Base-by-base conservation (phyloP, 805 yeast species). In the Monosporozyma solicola region DNA sequence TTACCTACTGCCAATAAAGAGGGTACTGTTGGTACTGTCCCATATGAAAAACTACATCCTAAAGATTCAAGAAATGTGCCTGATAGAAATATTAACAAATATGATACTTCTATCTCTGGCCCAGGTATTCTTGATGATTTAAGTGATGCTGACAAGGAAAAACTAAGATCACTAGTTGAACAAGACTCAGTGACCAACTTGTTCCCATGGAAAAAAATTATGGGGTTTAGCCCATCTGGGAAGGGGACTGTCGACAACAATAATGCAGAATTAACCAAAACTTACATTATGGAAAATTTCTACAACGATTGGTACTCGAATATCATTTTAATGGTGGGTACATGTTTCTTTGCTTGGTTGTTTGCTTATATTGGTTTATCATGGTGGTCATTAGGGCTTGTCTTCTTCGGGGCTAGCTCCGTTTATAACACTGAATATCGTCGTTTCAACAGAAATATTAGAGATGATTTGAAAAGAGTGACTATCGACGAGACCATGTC, bases 291-390 rank as follows among this genome's bases (percentile, higher is more conserved):
- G 50, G 94, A 87, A 66, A 84, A 78, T 52, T 84, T 84, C 61
- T 82, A 77, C 59, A 80, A 84, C 13, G 95, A 87, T 66, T 76
- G 83, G 74, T 85, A 83, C 67, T 81, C 82, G 78, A 86, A 86
- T 71, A 75, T 83, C 31, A 76, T 82, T 0, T 60, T 83, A 31
- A 74, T 84, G 55, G 62, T 84, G 29, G 89, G 90, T 9, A 82
- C 87, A 10, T 85, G 90, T 67, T 76, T 84, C 66, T 82, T 82
- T 63, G 74, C 89, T 1, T 87, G 91, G 88, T 56, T 75, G 3
- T 68, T 82, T 48, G 89, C 90, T 2, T 74, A 80, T 59, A 55
- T 74, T 33, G 83, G 89, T 1, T 80, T 81, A 41, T 86, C 92
- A 3, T 64, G 87, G 61, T 76, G 85, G 65, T 78, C 86, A 6